A percentile compares a stretch with the other conserved stretches of the same genome.
These are phyloP conservation scores for Rosa hybrid DNA, from an alignment of 331 rosid species.

Conservation along the genomic window DNA sequence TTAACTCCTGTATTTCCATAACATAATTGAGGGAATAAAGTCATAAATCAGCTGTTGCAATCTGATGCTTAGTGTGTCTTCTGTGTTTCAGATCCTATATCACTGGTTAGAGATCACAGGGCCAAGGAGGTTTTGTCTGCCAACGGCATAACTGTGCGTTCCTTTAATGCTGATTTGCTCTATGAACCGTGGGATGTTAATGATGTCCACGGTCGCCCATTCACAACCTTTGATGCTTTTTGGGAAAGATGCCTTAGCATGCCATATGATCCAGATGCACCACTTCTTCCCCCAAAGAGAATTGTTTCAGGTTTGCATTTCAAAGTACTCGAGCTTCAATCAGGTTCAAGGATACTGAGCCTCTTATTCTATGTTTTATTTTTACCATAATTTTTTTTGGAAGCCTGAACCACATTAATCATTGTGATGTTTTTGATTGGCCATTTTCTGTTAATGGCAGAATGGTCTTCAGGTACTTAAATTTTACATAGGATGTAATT, in stretches of 20 bases:
- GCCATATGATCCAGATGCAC: conserved; percentile 93
- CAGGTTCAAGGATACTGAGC: not conserved
- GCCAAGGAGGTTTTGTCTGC: conserved; percentile 71
- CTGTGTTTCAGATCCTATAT: conserved; percentile 68
- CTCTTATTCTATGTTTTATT: not conserved
- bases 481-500: not conserved
- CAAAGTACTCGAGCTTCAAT: conserved; percentile 14
- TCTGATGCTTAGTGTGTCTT: conserved; percentile 21
- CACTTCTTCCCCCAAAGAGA: conserved; percentile 91
- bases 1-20: conserved; percentile 9
- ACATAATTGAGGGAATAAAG: conserved; percentile 14
- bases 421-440: not conserved
- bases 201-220: conserved; percentile 71
- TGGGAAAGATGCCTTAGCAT: conserved; percentile 92
- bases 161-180: conserved; percentile 85
- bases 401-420: conserved; percentile 7
- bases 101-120: conserved; percentile 82
- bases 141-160: conserved; percentile 74
- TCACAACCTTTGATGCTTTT: conserved; percentile 72
- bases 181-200: conserved; percentile 96
- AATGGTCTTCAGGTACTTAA: not conserved
- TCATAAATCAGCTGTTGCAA: not conserved
- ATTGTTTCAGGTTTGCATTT: conserved; percentile 64
- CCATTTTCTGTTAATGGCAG: not conserved
- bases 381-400: not conserved